Evolutionary conservation across 139 green algal genomes (phyloP).

Genomic region (Choricystis sp.): DNA sequence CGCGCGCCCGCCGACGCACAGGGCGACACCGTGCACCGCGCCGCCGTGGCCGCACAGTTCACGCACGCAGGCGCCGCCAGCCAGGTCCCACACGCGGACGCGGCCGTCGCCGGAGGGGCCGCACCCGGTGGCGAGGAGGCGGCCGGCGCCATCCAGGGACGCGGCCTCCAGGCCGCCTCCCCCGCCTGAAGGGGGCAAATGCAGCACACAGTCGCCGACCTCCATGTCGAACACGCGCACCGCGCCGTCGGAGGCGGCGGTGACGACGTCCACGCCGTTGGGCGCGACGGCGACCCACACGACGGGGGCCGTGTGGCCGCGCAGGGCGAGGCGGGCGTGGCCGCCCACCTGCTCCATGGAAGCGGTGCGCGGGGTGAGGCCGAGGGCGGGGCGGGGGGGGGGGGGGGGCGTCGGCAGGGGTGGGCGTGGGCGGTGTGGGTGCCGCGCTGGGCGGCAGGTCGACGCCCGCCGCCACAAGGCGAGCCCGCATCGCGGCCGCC

Average conservation of each 20-base stretch:
- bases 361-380: slow-evolving; percentile 33
- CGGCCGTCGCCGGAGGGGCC: slow-evolving; percentile 28
- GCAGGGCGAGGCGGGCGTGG: slow-evolving; percentile 55
- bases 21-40: slow-evolving; percentile 29
- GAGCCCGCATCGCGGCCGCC: slow-evolving; percentile 48
- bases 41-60: slow-evolving; percentile 21
- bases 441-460: slow-evolving; percentile 5
- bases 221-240: slow-evolving; percentile 65
- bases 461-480: slow-evolving; percentile 37
- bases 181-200: slow-evolving; percentile 36
- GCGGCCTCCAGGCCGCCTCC: slow-evolving; percentile 16
- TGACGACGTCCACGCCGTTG: slow-evolving; percentile 54
- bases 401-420: neutral
- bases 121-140: slow-evolving; percentile 22
- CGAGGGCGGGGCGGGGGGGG: neutral
- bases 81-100: slow-evolving; percentile 28
- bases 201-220: slow-evolving; percentile 64
- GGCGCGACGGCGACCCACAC: slow-evolving; percentile 44
- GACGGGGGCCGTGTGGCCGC: slow-evolving; percentile 39
- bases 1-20: slow-evolving; percentile 37
- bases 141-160: slow-evolving; percentile 20
- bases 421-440: slow-evolving; percentile 4
- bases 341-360: slow-evolving; percentile 63
- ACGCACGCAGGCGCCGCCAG: slow-evolving; percentile 23
- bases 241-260: slow-evolving; percentile 37